Evolutionary conservation across 1,284 basidiomycete species (phyloP).

Genomic region (Tranzscheliella williamsii): DNA sequence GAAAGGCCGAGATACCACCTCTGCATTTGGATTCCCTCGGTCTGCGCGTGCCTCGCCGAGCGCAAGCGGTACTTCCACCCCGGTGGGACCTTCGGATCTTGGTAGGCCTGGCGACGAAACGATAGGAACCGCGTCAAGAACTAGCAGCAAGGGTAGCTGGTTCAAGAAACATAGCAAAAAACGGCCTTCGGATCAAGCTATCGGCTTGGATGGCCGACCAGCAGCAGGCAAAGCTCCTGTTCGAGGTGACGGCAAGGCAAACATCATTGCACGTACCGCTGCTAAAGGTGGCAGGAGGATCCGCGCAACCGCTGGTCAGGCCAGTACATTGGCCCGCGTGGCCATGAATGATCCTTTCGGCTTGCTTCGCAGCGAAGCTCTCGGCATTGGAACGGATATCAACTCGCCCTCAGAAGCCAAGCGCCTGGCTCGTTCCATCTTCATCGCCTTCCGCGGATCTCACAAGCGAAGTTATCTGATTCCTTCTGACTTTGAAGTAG

Average conservation of each 20-base stretch:
- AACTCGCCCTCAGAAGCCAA: conserved; percentile 57
- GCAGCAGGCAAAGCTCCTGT: conserved; percentile 31
- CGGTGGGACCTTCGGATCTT: conserved; percentile 21
- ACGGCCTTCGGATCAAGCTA: conserved; percentile 33
- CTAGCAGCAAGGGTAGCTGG: conserved; percentile 22
- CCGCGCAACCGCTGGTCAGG: conserved; percentile 23
- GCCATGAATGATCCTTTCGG: conserved; percentile 46
- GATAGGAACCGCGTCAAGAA: conserved; percentile 6
- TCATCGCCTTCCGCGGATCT: conserved; percentile 66
- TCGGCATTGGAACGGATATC: conserved; percentile 53
- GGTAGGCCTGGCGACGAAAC: conserved; percentile 5
- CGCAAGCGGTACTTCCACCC: conserved; percentile 24
- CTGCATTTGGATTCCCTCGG: conserved; percentile 63
- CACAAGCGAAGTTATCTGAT: conserved; percentile 68
- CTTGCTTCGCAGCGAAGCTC: conserved; percentile 36
- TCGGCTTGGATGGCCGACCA: conserved; percentile 24
- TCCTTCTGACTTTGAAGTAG: conserved; percentile 72
- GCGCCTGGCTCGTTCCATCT: conserved; percentile 74
- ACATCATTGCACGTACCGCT: conserved; percentile 25
- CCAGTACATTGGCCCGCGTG: conserved; percentile 43
- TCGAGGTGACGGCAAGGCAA: conserved; percentile 28
- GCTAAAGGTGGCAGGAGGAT: conserved; percentile 17
- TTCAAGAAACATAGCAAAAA: conserved; percentile 51
- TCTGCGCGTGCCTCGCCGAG: conserved; percentile 25
- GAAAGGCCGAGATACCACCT: conserved; percentile 60